phyloP scores from a whole-genome alignment of 352 stramenopile species.

The Elongisporangium anandrum region DNA sequence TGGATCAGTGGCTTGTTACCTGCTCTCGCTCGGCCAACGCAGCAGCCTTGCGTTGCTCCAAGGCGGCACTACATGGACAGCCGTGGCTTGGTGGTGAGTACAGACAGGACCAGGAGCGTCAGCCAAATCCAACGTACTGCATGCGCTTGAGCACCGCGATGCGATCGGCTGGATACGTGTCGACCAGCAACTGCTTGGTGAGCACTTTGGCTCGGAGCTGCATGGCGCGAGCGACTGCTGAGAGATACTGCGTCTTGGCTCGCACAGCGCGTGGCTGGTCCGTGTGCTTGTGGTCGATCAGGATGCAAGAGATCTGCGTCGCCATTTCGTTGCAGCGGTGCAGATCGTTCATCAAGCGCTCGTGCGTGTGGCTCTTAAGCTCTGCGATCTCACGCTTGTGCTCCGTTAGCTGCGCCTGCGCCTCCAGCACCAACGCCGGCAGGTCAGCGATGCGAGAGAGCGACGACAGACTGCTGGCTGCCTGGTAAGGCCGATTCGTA shows the following conservation, averaged over 20 bases:
- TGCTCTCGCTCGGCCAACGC: slow-evolving; percentile 17
- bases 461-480: slow-evolving; percentile 1
- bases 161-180: slow-evolving; percentile 24
- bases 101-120: no score
- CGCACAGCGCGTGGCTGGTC: slow-evolving; percentile 25
- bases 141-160: slow-evolving; percentile 11
- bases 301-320: slow-evolving; percentile 9
- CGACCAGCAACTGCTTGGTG: slow-evolving; percentile 19
- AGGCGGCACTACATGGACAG: slow-evolving; percentile 6
- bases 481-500: not conserved
- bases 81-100: no score
- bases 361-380: slow-evolving; percentile 8
- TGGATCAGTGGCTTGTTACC: slow-evolving; percentile 1
- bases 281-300: slow-evolving; percentile 26
- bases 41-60: slow-evolving; percentile 16
- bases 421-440: slow-evolving; percentile 27
- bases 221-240: slow-evolving; percentile 20
- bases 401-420: slow-evolving; percentile 16
- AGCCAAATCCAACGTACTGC: slow-evolving; percentile 14
- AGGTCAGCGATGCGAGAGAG: slow-evolving; percentile 22
- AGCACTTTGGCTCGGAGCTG: slow-evolving; percentile 22
- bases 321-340: slow-evolving; percentile 19
- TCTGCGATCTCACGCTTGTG: slow-evolving; percentile 4
- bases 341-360: slow-evolving; percentile 16
- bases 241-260: slow-evolving; percentile 25